Evolutionary conservation across 345 rosid species (phyloP), one percentile per base, ranked within the genome.

Genomic region (Syzygium oleosum): DNA sequence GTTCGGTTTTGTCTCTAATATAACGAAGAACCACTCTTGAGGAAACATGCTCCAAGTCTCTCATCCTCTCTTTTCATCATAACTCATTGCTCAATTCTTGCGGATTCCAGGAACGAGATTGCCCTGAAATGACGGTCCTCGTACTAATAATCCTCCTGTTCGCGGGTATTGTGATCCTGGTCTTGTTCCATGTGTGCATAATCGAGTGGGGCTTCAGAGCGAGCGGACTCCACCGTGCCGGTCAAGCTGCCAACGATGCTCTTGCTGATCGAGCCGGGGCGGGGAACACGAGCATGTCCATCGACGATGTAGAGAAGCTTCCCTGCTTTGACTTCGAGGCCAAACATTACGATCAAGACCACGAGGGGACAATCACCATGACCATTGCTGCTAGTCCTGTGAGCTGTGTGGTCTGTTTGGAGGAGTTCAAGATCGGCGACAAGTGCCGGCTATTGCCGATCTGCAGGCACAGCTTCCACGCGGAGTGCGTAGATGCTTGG

Each of bases 361-460:
- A 7, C 13, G 88, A 68, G 38, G 94, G 91, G 61, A 92, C 15
- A 9, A 16, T 51, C 22, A 78, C 63, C 85, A 14, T 49, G 34
- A 53, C 27, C 49, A 9, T 52, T 19, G 53, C 61, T 16, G 27
- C 86, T 4, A 90, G 91, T 65, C 90, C 92, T 0, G 88, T 88
- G 27, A 93, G 92, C 86, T 95, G 97, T 86, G 96, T 93, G 7
- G 94, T 93, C 51, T 95, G 97, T 88, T 87, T 95, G 91, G 96
- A 94, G 12, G 89, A 86, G 85, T 92, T 93, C 90, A 90, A 90
- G 89, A 83, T 68, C 34, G 97, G 95, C 17, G 95, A 95, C 15
- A 94, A 88, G 90, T 94, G 97, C 79, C 89, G 96, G 89, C 38
- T 90, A 80, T 43, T 94, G 92, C 96, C 97, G 0, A 15, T 88